Conservation (phyloP, 2,329 filamentous ascomycete species). For the Teratosphaeria destructans region DNA sequence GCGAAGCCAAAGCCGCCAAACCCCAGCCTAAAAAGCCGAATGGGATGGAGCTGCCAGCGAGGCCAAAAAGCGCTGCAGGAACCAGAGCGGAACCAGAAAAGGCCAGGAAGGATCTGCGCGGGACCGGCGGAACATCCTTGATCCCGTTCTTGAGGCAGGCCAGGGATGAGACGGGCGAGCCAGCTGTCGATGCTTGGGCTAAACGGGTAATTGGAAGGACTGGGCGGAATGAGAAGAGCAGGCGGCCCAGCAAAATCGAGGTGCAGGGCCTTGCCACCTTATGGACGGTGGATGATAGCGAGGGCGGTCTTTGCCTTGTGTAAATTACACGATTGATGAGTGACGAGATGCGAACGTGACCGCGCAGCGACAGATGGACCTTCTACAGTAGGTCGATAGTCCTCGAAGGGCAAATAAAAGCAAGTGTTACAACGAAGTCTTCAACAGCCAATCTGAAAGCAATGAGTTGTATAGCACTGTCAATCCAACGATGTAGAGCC, state of each 20-base stretch:
- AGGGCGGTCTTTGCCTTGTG: constrained; percentile 37
- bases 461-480: not conserved
- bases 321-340: not conserved
- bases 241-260: constrained; percentile 29
- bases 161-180: constrained; percentile 88
- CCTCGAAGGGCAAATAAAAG: not conserved
- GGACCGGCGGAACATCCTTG: constrained; percentile 85
- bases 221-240: not conserved
- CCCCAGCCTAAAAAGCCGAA: constrained; percentile 39
- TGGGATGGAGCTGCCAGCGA: constrained; percentile 3
- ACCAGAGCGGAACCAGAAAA: constrained; percentile 32
- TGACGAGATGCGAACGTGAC: not conserved
- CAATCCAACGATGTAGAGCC: not conserved
- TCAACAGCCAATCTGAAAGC: not conserved
- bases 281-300: constrained; percentile 83
- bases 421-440: not conserved
- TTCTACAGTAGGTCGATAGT: not conserved
- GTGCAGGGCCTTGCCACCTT: constrained; percentile 67
- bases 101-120: constrained; percentile 56
- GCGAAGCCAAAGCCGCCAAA: constrained; percentile 22
- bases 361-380: not conserved
- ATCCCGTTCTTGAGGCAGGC: constrained; percentile 97
- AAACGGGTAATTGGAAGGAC: constrained; percentile 47
- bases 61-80: constrained; percentile 10
- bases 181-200: constrained; percentile 63